Evolutionary conservation across 371 early-diverging fungal genomes (phyloP), one percentile per base, ranked within the genome.

Genomic region (Mucor sp.): DNA sequence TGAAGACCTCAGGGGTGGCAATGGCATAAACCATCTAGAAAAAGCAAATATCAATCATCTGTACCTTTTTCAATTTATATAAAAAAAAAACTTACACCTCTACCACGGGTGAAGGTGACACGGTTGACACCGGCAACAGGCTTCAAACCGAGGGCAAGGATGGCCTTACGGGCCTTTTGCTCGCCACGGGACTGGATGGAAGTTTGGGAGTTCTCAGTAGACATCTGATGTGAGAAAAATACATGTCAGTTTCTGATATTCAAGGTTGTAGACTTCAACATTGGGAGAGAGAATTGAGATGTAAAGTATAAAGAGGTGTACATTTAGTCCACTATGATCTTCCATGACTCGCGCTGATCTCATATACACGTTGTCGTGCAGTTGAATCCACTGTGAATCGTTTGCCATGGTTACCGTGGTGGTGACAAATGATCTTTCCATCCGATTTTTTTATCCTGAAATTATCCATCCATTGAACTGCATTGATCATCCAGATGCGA

Each of bases 141-240:
- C 87, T 93, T 91, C 71, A 97, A 88, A 67, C 97, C 97, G 77
- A 94, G 90, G 87, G 94, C 93, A 78, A 87, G 80, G 76, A 99
- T 85, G 63, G 95, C 95, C 91, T 97, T 97, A 81, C 97, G 92
- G 69, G 96, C 97, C 92, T 97, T 96, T 90, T 93, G 93, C 85
- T 97, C 97, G 68, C 90, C 88, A 71, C 92, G 93, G 80, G 86
- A 87, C 78, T 88, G 90, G 69, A 75, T 71, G 70, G 81, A 85
- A 65, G 79, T 81, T 69, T 72, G 70, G 60, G 70, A 28, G 58
- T 68, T 63, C 60, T 68, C 58, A 60, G 60, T 48, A 68, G 73
- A 72, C 69, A 72, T 72, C 69, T 68, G n/a, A 59, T 11, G 15
- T 32, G 28, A 44, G 50, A 19, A 50, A 50, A 50, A 50, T 48